Evolutionary conservation across 208 protist species (phyloP), one percentile per base, ranked within the genome.

Genomic region (Acanthamoeba castellanii): DNA sequence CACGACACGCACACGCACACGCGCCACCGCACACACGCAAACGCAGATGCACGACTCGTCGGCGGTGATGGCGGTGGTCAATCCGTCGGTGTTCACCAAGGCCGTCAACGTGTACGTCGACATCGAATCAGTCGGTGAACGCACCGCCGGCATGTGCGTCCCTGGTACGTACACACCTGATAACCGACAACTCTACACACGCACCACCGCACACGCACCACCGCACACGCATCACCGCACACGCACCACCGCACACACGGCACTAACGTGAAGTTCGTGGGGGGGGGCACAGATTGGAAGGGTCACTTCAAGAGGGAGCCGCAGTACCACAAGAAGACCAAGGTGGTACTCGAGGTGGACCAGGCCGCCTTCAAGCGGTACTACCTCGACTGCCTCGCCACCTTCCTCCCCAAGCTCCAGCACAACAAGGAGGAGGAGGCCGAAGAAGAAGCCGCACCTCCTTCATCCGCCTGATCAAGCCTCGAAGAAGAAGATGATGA

Each of bases 61-160:
- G 32, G 81, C 81, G 27, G 81, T 88, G 81, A 88, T 88, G 81
- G 81, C 81, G 27, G 81, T 88, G 27, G 42, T 88, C 47, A 88
- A 61, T 16, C 81, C 81, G 32, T 22, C 14, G 42, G 42, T 88
- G 47, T 88, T 88, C 81, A 88, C 81, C 25, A 88, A 88, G 81
- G 52, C 42, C 16, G 47, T 64, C 47, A 52, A 50, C 25, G 27
- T 88, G 37, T 88, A 88, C 45, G 52, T 88, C 42, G 81, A 88
- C 42, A 42, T 88, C 7, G 81, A 88, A 32, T 18, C 81, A 2
- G 52, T 8, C 16, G 81, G 81, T 8, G 81, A 88, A 6, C 42
- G 81, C 20, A 88, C 81, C 13, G 42, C 27, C 13, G 81, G 81
- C 81, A 88, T 88, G 81, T 88, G 81, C 52, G 42, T 88, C 27